Evolutionary conservation across 2,329 filamentous ascomycete species (phyloP).

Genomic region (Arthrobotrys pseudoclavata): DNA sequence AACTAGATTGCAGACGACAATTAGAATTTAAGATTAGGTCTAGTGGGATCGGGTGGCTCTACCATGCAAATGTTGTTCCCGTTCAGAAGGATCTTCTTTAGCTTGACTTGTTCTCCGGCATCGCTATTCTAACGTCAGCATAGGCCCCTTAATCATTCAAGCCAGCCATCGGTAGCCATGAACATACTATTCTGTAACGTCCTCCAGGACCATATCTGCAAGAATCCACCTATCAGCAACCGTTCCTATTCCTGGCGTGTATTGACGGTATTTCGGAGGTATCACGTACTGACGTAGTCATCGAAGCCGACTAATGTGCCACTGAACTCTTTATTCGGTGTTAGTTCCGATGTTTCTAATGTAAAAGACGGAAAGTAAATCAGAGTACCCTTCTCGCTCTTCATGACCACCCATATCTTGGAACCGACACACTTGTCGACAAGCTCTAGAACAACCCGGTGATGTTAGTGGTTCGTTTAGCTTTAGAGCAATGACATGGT

Average conservation of each 20-base stretch:
- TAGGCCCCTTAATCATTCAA: neutral
- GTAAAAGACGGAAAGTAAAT: slow-evolving; percentile 15
- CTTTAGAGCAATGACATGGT: neutral
- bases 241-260: neutral
- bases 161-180: neutral
- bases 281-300: slow-evolving; percentile 96
- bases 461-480: slow-evolving; percentile 17
- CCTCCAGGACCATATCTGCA: slow-evolving; percentile 95
- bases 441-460: slow-evolving; percentile 75
- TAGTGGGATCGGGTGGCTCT: slow-evolving; percentile 61
- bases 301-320: slow-evolving; percentile 96
- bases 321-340: slow-evolving; percentile 80
- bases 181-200: slow-evolving; percentile 91
- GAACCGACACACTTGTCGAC: slow-evolving; percentile 99
- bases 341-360: slow-evolving; percentile 29
- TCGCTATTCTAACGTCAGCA: slow-evolving; percentile 73
- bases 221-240: slow-evolving; percentile 4
- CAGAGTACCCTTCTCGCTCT: slow-evolving; percentile 89
- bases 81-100: slow-evolving; percentile 94
- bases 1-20: slow-evolving; percentile 22
- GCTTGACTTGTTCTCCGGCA: slow-evolving; percentile 85
- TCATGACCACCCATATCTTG: slow-evolving; percentile 99
- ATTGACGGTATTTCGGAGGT: slow-evolving; percentile 14
- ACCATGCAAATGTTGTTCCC: slow-evolving; percentile 99
- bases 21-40: slow-evolving; percentile 8